Evolutionary conservation across 2,329 filamentous ascomycete genomes (phyloP).

Genomic region (Talaromyces sp.): DNA sequence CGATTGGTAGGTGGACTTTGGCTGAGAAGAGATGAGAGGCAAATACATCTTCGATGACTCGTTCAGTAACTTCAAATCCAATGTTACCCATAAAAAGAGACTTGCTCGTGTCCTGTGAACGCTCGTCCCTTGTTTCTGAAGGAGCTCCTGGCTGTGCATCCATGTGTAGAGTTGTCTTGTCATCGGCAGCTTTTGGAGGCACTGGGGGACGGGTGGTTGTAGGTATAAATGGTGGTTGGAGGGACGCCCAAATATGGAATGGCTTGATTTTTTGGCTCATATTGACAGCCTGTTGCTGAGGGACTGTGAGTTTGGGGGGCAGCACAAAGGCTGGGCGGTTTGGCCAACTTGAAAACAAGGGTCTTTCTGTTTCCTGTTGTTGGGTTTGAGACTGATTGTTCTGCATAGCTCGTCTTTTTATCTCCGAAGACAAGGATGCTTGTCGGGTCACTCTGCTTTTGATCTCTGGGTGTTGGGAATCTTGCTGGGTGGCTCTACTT

Average conservation of each 20-base stretch:
- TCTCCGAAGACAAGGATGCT: neutral
- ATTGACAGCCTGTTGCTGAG: neutral
- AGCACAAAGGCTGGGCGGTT: slow-evolving; percentile 16
- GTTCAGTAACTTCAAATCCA: slow-evolving; percentile 39
- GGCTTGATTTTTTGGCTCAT: neutral
- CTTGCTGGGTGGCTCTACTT: neutral
- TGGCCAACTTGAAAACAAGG: slow-evolving; percentile 19
- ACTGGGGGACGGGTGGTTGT: slow-evolving; percentile 1
- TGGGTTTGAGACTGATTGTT: neutral
- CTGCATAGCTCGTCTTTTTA: neutral
- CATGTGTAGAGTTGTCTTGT: neutral
- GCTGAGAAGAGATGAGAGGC: slow-evolving; percentile 39
- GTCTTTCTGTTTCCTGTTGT: neutral
- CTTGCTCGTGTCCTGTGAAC: neutral
- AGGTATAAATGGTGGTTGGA: neutral
- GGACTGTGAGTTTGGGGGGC: neutral
- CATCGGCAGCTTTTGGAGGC: neutral
- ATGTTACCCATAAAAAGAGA: slow-evolving; percentile 43
- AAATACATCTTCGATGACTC: slow-evolving; percentile 39
- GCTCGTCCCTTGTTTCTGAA: neutral
- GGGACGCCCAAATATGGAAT: neutral
- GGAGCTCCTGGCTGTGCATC: neutral
- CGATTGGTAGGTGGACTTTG: slow-evolving; percentile 36
- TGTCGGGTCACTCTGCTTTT: neutral
- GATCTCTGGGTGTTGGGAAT: neutral